Percentiles rank a stretch among this genome's conserved stretches.
Evolutionary conservation across 2,329 filamentous ascomycete species (phyloP).

Genomic region (Hypoxylon sp.): DNA sequence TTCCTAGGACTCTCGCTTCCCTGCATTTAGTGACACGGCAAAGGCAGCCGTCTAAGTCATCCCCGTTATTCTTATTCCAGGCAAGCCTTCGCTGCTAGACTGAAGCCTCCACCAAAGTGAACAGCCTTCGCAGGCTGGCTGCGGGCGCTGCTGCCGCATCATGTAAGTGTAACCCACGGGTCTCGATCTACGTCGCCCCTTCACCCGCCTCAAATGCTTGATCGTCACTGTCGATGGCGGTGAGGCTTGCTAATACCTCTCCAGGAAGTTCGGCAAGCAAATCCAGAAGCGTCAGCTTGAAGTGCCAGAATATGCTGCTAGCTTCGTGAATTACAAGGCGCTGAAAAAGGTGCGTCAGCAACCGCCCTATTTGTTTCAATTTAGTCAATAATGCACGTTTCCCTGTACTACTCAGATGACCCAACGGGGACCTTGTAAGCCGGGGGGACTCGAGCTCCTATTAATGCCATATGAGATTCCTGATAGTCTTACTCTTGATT

Average conservation of each 20-base stretch:
- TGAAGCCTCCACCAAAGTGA: conserved; percentile 29
- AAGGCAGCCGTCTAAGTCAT: conserved; percentile 20
- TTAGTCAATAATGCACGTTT: conserved; percentile 11
- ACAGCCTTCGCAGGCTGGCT: conserved; percentile 39
- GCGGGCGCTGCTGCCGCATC: conserved; percentile 42
- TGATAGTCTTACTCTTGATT: too few species aligned
- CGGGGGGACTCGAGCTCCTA: conserved; percentile 1
- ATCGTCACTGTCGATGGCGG: not conserved
- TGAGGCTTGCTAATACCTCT: conserved; percentile 36
- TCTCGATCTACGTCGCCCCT: not conserved
- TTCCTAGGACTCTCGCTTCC: conserved; percentile 24
- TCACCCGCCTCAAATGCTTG: not conserved
- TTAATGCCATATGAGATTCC: conserved; percentile 11
- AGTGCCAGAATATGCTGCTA: conserved; percentile 98
- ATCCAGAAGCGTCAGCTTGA: conserved; percentile 99
- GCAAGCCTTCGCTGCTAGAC: conserved; percentile 12
- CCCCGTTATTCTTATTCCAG: conserved; percentile 12
- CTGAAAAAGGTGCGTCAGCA: conserved; percentile 83
- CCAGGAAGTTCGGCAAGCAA: conserved; percentile 99
- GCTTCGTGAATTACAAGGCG: conserved; percentile 99
- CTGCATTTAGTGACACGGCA: conserved; percentile 32
- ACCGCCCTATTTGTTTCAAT: not conserved
- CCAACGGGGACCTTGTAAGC: conserved; percentile 5
- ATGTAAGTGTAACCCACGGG: conserved; percentile 45
- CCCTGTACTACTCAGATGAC: conserved; percentile 5